Conservation (phyloP, 192 early-diverging fungal genomes). For the Lunasporangiospora selenospora region DNA sequence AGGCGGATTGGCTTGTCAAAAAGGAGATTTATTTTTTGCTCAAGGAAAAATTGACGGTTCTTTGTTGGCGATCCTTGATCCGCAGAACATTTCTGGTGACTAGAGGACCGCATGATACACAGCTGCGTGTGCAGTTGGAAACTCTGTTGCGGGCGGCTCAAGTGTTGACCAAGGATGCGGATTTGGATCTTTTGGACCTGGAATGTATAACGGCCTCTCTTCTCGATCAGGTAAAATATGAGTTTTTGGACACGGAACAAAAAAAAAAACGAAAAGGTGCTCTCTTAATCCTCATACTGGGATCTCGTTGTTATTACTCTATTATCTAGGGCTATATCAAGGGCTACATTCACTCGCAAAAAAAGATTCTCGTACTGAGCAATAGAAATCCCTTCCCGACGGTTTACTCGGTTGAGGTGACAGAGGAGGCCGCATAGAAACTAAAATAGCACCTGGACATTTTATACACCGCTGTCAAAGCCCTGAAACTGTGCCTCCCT, state of each 20-base stretch:
- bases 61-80: slow-evolving; percentile 54
- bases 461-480: too few species aligned
- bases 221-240: slow-evolving; percentile 53
- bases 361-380: slow-evolving; percentile 47
- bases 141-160: slow-evolving; percentile 33
- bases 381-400: slow-evolving; percentile 53
- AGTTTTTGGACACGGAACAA: too few species aligned
- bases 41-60: slow-evolving; percentile 46
- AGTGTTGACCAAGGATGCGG: slow-evolving; percentile 21
- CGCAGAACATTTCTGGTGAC: slow-evolving; percentile 36
- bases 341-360: slow-evolving; percentile 55
- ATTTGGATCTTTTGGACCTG: slow-evolving; percentile 39
- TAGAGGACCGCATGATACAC: slow-evolving; percentile 1
- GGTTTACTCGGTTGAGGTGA: slow-evolving; percentile 22
- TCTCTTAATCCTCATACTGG: too few species aligned
- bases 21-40: slow-evolving; percentile 51
- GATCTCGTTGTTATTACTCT: neutral
- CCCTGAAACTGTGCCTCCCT: too few species aligned
- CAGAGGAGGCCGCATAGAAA: slow-evolving; percentile 3
- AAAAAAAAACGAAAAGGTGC: too few species aligned
- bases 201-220: slow-evolving; percentile 53
- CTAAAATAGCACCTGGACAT: too few species aligned
- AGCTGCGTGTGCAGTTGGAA: slow-evolving; percentile 19
- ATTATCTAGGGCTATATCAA: slow-evolving; percentile 51
- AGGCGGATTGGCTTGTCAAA: slow-evolving; percentile 46